These are phyloP conservation scores for Ceratobasidium sp. DNA, from an alignment of 1,284 basidiomycete genomes.

Conservation along the genomic window DNA sequence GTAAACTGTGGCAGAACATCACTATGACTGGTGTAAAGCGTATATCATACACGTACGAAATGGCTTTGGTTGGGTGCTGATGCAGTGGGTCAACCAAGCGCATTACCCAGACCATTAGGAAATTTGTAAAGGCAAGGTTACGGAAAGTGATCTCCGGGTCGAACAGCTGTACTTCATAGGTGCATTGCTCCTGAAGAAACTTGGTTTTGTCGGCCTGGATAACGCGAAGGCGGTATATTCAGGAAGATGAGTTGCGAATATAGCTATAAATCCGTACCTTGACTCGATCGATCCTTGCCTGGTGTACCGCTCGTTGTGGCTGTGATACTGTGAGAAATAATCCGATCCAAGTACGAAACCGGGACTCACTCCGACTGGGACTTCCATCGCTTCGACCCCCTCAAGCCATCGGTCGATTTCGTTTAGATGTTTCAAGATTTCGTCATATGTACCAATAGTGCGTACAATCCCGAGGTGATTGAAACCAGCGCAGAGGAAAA, in stretches of 20 bases:
- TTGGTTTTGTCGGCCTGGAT: slow-evolving; percentile 46
- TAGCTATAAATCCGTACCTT: slow-evolving; percentile 59
- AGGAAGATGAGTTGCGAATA: too few species aligned
- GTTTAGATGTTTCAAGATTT: slow-evolving; percentile 73
- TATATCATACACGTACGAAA: slow-evolving; percentile 60
- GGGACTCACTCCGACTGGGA: slow-evolving; percentile 64
- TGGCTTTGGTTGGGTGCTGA: slow-evolving; percentile 73
- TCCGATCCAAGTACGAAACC: neutral
- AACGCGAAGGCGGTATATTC: neutral
- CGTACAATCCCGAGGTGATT: slow-evolving; percentile 86
- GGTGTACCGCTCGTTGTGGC: slow-evolving; percentile 69
- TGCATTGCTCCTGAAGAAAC: slow-evolving; percentile 72
- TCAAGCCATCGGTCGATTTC: slow-evolving; percentile 83
- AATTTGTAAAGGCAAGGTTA: slow-evolving; percentile 84
- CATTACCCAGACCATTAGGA: slow-evolving; percentile 94
- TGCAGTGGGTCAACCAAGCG: slow-evolving; percentile 88
- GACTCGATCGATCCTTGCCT: slow-evolving; percentile 64
- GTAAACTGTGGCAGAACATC: slow-evolving; percentile 64
- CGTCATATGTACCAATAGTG: slow-evolving; percentile 77
- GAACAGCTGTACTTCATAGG: slow-evolving; percentile 85
- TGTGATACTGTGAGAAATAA: slow-evolving; percentile 53
- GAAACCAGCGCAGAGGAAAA: slow-evolving; percentile 85
- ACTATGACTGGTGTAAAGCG: too few species aligned
- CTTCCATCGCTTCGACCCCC: slow-evolving; percentile 63
- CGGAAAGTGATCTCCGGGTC: slow-evolving; percentile 86